Conservation (phyloP, 73 alveolate species). For the Paramecium pentaurelia region DNA sequence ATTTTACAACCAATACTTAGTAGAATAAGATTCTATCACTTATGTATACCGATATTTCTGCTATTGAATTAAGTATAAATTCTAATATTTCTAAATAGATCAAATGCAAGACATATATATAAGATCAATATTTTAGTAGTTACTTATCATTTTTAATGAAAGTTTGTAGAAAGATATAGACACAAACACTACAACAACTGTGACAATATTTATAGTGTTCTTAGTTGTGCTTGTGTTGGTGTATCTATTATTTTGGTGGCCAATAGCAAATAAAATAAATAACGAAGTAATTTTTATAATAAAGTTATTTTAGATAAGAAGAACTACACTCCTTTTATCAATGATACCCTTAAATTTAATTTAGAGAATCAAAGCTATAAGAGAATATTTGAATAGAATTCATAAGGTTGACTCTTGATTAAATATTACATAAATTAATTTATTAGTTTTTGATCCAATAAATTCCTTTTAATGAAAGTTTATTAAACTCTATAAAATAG, state of each 20-base stretch:
- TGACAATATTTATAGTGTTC: constrained; percentile 52
- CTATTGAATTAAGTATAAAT: constrained; percentile 43
- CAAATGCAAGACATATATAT: constrained; percentile 43
- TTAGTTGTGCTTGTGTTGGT: constrained; percentile 33
- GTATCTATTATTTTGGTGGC: constrained; percentile 54
- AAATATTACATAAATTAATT: background rate
- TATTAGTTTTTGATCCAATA: background rate
- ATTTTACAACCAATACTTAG: background rate
- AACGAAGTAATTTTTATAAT: constrained; percentile 17
- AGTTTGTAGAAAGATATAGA: constrained; percentile 5
- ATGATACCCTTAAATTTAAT: constrained; percentile 54
- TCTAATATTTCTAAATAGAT: background rate
- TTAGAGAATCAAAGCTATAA: constrained; percentile 40
- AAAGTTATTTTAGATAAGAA: background rate
- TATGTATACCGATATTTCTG: constrained; percentile 37
- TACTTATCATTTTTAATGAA: background rate
- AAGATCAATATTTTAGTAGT: constrained; percentile 11
- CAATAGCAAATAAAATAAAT: constrained; percentile 46
- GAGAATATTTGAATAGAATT: constrained; percentile 55
- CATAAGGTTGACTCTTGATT: background rate
- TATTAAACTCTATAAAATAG: no score
- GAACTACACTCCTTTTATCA: constrained; percentile 41
- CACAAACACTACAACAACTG: constrained; percentile 56
- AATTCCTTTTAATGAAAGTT: no score
- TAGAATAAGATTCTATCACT: background rate